Evolutionary conservation across 192 early-diverging fungal genomes (phyloP), one percentile per base, ranked within the genome.

Genomic region (Entomortierella parvispora): DNA sequence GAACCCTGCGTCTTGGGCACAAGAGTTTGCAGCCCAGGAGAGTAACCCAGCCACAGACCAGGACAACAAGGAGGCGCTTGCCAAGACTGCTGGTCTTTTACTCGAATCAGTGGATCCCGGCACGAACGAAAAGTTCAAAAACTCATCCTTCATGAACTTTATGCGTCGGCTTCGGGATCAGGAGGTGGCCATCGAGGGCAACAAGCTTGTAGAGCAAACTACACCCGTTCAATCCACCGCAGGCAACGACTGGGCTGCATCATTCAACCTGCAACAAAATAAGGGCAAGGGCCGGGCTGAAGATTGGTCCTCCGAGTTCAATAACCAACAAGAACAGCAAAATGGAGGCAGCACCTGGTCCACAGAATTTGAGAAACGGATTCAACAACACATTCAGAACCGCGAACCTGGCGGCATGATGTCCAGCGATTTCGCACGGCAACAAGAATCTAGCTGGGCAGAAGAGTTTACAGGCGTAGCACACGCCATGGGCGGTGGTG

Each of bases 101-200:
- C 72, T 97, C 15, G 89, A 93, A 33, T 87, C 90, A 32, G 91
- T 98, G 18, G 76, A 87, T 32, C 80, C 69, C n/a, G 84, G 90
- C 5, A 81, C 87, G 44, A 97, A 98, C 59, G 95, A 97, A 32
- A 99, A 99, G 81, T 96, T 99, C 68, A 90, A 92, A 64, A 87
- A 92, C 58, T 97, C 94, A 17, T 88, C 93, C 44, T 99, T 99
- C 65, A 80, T 98, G 81, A 87, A 85, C 14, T 91, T 99, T 76
- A 99, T 99, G 95, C 85, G 93, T 58, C 87, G 95, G 70, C 82
- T 99, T 47, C 86, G 94, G 20, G 94, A 99, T 83, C 83, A 89
- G 20, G 90, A 97, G 77, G 87, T 97, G 1, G 87, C 87, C 6
- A 93, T 99, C 50, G 93, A 93, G 62, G 94, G 93, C 33, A 91